These are phyloP conservation scores for Ophiosphaerella korrae DNA, from an alignment of 2,329 filamentous ascomycete species.

Conservation along the genomic window DNA sequence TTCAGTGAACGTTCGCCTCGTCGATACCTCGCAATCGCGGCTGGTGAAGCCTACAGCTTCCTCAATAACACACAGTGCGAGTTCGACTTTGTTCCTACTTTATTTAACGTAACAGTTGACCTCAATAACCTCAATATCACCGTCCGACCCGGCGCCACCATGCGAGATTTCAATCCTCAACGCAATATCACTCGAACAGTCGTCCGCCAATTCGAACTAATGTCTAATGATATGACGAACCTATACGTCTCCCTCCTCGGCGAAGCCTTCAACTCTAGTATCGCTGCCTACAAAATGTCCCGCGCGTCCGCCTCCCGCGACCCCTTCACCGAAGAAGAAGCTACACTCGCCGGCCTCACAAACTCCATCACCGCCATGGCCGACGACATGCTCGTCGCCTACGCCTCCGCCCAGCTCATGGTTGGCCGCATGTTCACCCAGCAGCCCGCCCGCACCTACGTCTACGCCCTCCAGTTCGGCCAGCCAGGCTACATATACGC, in stretches of 20 bases:
- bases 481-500: slow-evolving; percentile 36
- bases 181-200: slow-evolving; percentile 36
- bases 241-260: slow-evolving; percentile 46
- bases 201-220: slow-evolving; percentile 43
- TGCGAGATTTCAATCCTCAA: slow-evolving; percentile 34
- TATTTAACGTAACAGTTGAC: slow-evolving; percentile 39
- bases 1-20: slow-evolving; percentile 28
- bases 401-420: slow-evolving; percentile 44
- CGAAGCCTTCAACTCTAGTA: slow-evolving; percentile 42
- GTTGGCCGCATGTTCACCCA: slow-evolving; percentile 26
- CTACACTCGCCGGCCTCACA: slow-evolving; percentile 29
- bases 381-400: slow-evolving; percentile 38
- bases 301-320: slow-evolving; percentile 11
- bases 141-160: slow-evolving; percentile 17
- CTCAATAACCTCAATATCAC: slow-evolving; percentile 34
- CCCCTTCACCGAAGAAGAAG: slow-evolving; percentile 21
- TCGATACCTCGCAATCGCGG: slow-evolving; percentile 38
- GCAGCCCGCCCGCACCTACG: slow-evolving; percentile 18
- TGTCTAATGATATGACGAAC: slow-evolving; percentile 47
- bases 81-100: slow-evolving; percentile 31
- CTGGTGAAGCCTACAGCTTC: slow-evolving; percentile 33
- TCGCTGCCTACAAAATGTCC: slow-evolving; percentile 34
- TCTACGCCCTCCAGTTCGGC: slow-evolving; percentile 30
- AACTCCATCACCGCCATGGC: slow-evolving; percentile 33
- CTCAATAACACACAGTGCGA: slow-evolving; percentile 43